Evolutionary conservation across 768 basidiomycete genomes (phyloP).

Genomic region (Russula sp.): DNA sequence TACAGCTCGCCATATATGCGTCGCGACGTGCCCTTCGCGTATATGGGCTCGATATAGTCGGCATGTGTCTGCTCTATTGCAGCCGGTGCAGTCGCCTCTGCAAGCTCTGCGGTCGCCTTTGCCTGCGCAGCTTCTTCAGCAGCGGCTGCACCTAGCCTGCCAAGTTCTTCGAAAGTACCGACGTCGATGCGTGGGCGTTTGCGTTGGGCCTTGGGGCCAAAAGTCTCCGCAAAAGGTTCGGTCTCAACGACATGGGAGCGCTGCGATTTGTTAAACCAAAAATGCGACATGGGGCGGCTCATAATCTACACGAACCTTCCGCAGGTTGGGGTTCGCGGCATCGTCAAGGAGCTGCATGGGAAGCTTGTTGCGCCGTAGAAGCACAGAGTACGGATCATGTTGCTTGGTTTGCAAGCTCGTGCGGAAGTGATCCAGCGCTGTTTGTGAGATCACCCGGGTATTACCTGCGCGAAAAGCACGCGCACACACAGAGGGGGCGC

Average conservation of each 20-base stretch:
- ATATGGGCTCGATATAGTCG: slow-evolving; percentile 84
- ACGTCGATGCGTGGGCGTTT: slow-evolving; percentile 83
- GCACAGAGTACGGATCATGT: slow-evolving; percentile 93
- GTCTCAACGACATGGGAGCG: slow-evolving; percentile 93
- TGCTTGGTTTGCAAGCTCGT: slow-evolving; percentile 80
- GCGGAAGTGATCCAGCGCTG: slow-evolving; percentile 92
- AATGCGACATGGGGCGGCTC: neutral
- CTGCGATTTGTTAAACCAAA: slow-evolving; percentile 34
- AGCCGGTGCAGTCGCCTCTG: slow-evolving; percentile 37
- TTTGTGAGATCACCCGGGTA: slow-evolving; percentile 97
- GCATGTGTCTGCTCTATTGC: slow-evolving; percentile 59
- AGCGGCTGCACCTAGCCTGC: slow-evolving; percentile 53
- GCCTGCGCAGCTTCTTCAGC: slow-evolving; percentile 48
- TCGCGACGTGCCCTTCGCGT: slow-evolving; percentile 89
- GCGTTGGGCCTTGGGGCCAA: slow-evolving; percentile 92
- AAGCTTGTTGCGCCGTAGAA: slow-evolving; percentile 89
- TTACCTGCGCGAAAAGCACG: slow-evolving; percentile 55
- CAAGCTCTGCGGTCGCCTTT: slow-evolving; percentile 37
- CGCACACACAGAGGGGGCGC: neutral
- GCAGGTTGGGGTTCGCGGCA: slow-evolving; percentile 68
- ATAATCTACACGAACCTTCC: slow-evolving; percentile 49
- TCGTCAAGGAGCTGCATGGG: slow-evolving; percentile 96
- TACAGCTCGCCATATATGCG: slow-evolving; percentile 98
- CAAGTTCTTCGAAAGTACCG: slow-evolving; percentile 89
- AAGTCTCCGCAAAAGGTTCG: slow-evolving; percentile 91